Evolutionary conservation across 1,284 basidiomycete species (phyloP), one percentile per base, ranked within the genome.

Genomic region (Marasmius fiardii): DNA sequence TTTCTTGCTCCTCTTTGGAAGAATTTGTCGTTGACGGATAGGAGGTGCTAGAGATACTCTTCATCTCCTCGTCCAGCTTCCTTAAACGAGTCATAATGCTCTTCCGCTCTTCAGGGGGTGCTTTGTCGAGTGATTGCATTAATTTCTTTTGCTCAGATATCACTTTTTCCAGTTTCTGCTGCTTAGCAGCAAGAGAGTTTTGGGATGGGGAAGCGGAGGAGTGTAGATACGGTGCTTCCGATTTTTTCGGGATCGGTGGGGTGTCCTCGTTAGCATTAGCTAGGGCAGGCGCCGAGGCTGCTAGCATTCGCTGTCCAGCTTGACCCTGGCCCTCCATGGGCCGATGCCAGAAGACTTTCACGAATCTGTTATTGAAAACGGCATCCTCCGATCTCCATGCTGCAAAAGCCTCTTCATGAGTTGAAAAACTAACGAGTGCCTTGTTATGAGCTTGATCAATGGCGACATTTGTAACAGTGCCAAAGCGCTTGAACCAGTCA

Each of bases 341-440:
- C 62, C 88, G 79, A 74, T 95, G 93, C 93, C 93, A 95, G 64
- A 94, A 90, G 41, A 95, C 80, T 70, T 96, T 97, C 63, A 98
- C 94, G 68, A 98, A 98, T 41, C 95, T 85, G 64, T 95, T 95
- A 16, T 86, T 87, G 67, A 98, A 97, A 24, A 98, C 89, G 16
- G 94, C 93, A 58, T 96, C 93, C 67, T 96, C 92, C 24, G 86
- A 88, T 68, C 90, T 92, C 90, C 95, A 95, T 0, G 95, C 95
- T 21, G 83, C 79, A 64, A 89, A 86, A 0, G 95, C 95, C 67
- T 95, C 90, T 21, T 82, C 82, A 64, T 95, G 93, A n/a, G 80
- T 83, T 18, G 85, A 80, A 70, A 96, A 98, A 61, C 88, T 92
- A 62, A 98, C 90, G 43, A 97, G 74, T 0, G 95, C 95, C 65